phyloP scores from a whole-genome alignment of 164 flowering plant species.

The Macadamia integrifolia region DNA sequence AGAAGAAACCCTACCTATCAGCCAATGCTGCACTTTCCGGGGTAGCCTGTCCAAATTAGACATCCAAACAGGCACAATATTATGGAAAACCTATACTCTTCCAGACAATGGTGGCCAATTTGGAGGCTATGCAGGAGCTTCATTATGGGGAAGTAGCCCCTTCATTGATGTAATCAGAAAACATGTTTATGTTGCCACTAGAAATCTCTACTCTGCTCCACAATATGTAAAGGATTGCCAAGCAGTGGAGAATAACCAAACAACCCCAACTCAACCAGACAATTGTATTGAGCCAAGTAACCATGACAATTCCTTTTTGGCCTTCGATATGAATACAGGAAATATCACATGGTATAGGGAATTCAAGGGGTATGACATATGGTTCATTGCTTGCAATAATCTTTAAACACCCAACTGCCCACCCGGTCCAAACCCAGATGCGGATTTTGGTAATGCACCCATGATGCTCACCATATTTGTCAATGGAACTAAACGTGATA shows the following conservation, averaged over 20 bases:
- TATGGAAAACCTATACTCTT: no score
- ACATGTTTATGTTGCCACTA: conserved; percentile 32
- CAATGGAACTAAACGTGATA: no score
- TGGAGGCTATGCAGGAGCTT: no score
- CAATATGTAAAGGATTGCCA: conserved; percentile 23
- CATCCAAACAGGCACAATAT: no score
- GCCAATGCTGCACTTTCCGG: no score
- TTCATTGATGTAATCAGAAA: conserved; percentile 8
- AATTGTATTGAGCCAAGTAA: conserved; percentile 30
- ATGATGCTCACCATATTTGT: no score
- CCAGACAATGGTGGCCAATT: no score
- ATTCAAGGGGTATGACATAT: conserved; percentile 39
- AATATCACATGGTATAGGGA: conserved; percentile 32
- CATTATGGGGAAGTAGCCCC: conserved; percentile 13
- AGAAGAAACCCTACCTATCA: no score
- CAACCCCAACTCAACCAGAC: conserved; percentile 19
- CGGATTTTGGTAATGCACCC: no score
- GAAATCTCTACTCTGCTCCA: conserved; percentile 36
- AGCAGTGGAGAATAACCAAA: conserved; percentile 24
- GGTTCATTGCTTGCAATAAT: conserved; percentile 20
- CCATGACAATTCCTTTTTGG: conserved; percentile 20
- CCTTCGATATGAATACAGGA: conserved; percentile 16
- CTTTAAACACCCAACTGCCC: conserved; percentile 20
- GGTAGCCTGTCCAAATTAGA: no score
- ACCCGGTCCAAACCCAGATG: conserved; percentile 31